Base-by-base conservation (phyloP, 2,329 filamentous ascomycete genomes). In the Penicillium freii region DNA sequence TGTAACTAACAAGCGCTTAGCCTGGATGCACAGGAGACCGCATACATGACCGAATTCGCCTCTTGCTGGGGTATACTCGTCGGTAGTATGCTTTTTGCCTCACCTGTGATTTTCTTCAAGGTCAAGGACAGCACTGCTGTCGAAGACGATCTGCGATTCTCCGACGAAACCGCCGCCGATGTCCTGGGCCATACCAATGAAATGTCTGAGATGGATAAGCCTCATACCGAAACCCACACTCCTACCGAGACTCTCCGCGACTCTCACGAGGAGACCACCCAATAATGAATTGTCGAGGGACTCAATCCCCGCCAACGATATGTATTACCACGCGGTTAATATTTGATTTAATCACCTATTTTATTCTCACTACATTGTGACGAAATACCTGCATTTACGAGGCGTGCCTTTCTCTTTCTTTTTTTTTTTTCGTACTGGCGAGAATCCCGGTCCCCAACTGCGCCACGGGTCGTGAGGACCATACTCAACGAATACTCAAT, bases 101-200 rank as follows among this genome's bases (percentile, higher is more conserved):
- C 87, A 0, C 92, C 92, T 0, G 84, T 96, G 58, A 88, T 97
- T 71, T 84, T 89, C 67, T 77, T 86, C 67, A 89, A 88, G 77
- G 88, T 97, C 73, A 83, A 89, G 72, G 91, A 96, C 66, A 89
- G 87, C n/a, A 85, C 91, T n/a, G 73, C 83, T 1, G 68, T 96
- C 5, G 90, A 93, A 74, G 87, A 92, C 53, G 92, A 97, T 74
- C 78, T 96, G 51, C 86, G 87, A 71, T 92, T 91, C 73, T 91
- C 89, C 21, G 92, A 96, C 69, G 90, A 94, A 82, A 94, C 88
- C 0, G 69, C 88, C 17, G 84, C 83, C 27, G 90, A 96, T 64
- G 87, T 96, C 36, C 58, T 63, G 5, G 71, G 69, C 36, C 58
- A 68, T 13, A 58, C 62, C 5, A 55, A 62, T 23, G 61, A 66